A percentile compares a stretch with the other conserved stretches of the same genome.
Evolutionary conservation across 257 asterid genomes (phyloP).

Genomic region (Solanum corneliomulleri): DNA sequence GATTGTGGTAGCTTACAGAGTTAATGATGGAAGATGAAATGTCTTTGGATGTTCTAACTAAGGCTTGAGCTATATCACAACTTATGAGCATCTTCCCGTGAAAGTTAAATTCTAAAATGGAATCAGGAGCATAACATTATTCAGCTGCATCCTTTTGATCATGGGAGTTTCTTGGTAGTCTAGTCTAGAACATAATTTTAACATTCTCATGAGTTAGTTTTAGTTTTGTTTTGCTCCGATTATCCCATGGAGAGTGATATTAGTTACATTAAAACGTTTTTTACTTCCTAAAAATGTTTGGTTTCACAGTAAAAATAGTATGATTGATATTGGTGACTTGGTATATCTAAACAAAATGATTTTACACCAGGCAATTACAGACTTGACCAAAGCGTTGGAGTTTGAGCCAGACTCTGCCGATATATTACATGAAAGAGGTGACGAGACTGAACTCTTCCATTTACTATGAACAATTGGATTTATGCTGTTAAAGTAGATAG

Average conservation of each 20-base stretch:
- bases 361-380: slow-evolving; percentile 73
- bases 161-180: background rate
- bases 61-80: background rate
- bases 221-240: background rate
- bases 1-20: background rate
- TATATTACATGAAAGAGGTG: slow-evolving; percentile 95
- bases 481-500: background rate
- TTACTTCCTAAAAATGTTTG: background rate
- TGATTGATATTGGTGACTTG: background rate
- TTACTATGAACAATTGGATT: background rate
- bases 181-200: background rate
- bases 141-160: background rate
- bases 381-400: slow-evolving; percentile 90
- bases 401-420: slow-evolving; percentile 74
- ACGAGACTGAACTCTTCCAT: background rate
- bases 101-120: background rate
- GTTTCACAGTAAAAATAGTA: background rate
- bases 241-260: background rate
- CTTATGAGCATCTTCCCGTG: background rate
- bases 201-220: background rate
- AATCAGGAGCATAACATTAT: background rate
- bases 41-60: background rate
- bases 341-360: background rate
- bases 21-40: background rate
- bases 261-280: background rate